Conservation (phyloP, 192 early-diverging fungal species). For the Backusella mclennaniae region DNA sequence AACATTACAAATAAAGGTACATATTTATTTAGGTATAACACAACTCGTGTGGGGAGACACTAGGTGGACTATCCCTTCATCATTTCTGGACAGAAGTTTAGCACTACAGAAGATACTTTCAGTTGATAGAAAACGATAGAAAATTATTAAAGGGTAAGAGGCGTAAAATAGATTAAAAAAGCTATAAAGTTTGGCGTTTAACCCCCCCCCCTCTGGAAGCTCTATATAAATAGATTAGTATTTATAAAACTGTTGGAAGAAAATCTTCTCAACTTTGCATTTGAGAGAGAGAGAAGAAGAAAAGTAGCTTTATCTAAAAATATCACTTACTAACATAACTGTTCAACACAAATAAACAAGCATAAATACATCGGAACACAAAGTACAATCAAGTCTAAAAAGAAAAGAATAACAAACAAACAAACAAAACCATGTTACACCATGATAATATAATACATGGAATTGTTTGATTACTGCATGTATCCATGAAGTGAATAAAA, state of each 20-base stretch:
- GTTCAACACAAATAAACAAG: background rate
- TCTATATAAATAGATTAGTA: background rate
- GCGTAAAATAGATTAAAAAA: background rate
- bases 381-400: conserved; percentile 1
- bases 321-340: background rate
- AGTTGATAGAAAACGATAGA: background rate
- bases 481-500: background rate
- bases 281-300: background rate
- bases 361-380: background rate
- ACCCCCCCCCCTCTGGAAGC: too few species aligned
- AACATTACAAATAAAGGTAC: background rate
- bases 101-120: background rate
- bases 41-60: background rate
- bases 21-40: background rate
- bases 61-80: background rate
- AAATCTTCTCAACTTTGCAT: background rate
- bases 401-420: background rate
- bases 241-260: background rate
- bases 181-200: background rate
- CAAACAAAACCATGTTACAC: background rate
- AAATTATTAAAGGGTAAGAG: background rate
- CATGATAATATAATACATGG: background rate
- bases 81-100: background rate
- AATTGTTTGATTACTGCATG: background rate
- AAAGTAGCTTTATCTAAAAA: background rate